Conservation (phyloP, 495 filamentous ascomycete genomes). For the Xylaria nigripes region DNA sequence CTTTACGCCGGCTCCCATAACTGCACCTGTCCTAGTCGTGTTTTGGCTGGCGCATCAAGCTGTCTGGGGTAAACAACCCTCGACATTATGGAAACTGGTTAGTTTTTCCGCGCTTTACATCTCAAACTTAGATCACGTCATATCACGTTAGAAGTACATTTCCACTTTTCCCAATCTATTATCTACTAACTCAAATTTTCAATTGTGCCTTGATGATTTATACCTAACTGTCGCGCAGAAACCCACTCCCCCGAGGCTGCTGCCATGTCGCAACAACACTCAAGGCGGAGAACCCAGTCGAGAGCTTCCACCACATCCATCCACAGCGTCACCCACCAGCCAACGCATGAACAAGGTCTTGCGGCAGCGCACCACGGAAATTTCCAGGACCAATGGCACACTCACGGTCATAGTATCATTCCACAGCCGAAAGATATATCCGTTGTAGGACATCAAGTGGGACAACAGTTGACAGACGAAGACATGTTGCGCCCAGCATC, state of each 20-base stretch:
- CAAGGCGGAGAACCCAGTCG: constrained; percentile 61
- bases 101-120: background rate
- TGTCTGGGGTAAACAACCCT: constrained; percentile 26
- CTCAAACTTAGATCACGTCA: background rate
- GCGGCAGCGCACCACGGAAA: constrained; percentile 45
- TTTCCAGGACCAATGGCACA: constrained; percentile 46
- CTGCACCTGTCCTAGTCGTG: constrained; percentile 12
- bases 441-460: constrained; percentile 23
- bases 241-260: constrained; percentile 8
- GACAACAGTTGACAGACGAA: constrained; percentile 49
- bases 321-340: constrained; percentile 60
- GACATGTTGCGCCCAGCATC: constrained; percentile 55
- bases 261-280: constrained; percentile 23
- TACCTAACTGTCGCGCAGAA: constrained; percentile 18
- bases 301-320: constrained; percentile 80
- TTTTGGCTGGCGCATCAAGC: constrained; percentile 21
- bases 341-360: constrained; percentile 49
- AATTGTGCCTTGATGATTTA: background rate
- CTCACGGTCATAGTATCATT: constrained; percentile 33
- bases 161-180: background rate
- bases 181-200: background rate
- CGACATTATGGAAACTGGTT: constrained; percentile 20
- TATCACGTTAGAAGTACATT: background rate
- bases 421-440: constrained; percentile 35
- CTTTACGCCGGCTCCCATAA: constrained; percentile 3